Evolutionary conservation across 257 asterid species (phyloP), one percentile per base, ranked within the genome.

Genomic region (Solanum chmielewskii): DNA sequence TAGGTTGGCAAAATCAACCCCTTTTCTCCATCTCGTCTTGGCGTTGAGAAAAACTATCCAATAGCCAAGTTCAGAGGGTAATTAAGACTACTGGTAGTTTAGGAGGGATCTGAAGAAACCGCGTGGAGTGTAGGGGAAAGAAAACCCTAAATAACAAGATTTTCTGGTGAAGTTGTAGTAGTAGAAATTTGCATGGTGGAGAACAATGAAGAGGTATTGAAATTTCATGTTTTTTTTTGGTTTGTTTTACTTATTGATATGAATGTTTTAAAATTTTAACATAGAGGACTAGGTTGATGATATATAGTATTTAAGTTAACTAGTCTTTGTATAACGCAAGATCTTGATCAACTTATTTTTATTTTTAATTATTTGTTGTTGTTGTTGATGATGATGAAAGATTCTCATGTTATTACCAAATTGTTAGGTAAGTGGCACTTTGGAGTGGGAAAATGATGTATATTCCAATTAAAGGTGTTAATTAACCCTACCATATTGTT

Each of bases 1-100:
- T 97, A 86, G 99, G 99, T 83, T 97, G 99, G 99, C 98, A 97
- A 92, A 95, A 94, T 90, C 97, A 95, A 56, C 98, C 95, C 14
- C 98, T 97, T 74, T 97, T 94, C 88, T 94, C 99, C 3, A 98
- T 97, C 41, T 97, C 99, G 21, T 94, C 99, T 42, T 97, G 99
- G 99, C 95, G 85, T 91, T 96, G 89, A 88, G n/a, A 56, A 56
- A 6, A 56, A 52, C 7, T 47, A 56, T 56, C 0, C 0, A 56
- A 16, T 52, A 16, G 41, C 39, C 21, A 69, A 69, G 23, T 64
- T 64, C 71, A 25, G 35, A 2, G 21, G 39, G 23, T 27, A 27
- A 29, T 68, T 29, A 69, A 31, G 41, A 15, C 39, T 29, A 69
- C 7, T 31, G 41, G 15, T 68, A 29, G 42, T 68, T 27, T 68